Evolutionary conservation across 768 basidiomycete genomes (phyloP), one percentile per base, ranked within the genome.

Genomic region (Panaeolus papilionaceus): DNA sequence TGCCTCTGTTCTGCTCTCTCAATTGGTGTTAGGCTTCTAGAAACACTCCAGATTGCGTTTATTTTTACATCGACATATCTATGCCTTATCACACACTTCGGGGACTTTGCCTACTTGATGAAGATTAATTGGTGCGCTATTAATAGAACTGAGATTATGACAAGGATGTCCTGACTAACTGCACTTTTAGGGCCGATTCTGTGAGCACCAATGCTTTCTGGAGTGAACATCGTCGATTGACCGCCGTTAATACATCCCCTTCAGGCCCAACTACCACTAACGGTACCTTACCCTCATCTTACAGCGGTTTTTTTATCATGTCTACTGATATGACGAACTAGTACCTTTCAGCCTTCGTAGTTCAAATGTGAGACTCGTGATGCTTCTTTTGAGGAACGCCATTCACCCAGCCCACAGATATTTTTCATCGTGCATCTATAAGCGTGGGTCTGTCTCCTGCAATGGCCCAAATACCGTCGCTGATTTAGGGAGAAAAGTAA

Each of bases 61-160:
- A 47, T 47, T 18, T 47, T 47, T 20, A 47, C 45, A 47, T 47
- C 45, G 45, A 47, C 45, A 47, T 47, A 47, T n/a, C 12, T 47
- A 7, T 47, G 45, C 18, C 45, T 47, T 16, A 47, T 47, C 45
- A 47, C 45, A 7, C 11, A 47, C 18, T 47, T 47, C 45, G 45
- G 45, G 20, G 45, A 47, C 45, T 47, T 47, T 47, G 45, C 45
- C 18, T 47, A 18, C 20, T 16, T 47, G 7, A 3, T 47, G 18
- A 47, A 47, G 20, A 47, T 47, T 7, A 47, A 47, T 47, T 47
- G 45, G 45, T 47, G 45, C 11, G 45, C 18, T 33, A 33, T 33
- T 33, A 33, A 33, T 33, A 33, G 33, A 33, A 33, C 33, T 33
- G 33, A 23, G 23, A 33, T 33, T 5, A 33, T 33, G 33, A 33